Conservation (phyloP, 75 land plant species). For the Pseudotsuga menziesii region DNA sequence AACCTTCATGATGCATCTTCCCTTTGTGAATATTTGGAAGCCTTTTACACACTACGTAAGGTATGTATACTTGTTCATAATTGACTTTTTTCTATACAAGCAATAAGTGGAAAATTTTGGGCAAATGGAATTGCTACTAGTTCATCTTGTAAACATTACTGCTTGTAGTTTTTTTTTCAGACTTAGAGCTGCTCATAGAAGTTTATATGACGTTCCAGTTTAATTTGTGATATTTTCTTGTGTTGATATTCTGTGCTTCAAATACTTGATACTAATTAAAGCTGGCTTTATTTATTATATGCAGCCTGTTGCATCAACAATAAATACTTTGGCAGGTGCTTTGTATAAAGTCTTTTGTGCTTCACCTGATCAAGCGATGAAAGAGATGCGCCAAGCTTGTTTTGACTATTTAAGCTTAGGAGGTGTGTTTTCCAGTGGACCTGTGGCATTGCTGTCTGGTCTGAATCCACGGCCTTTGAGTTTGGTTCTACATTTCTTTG, state of each 20-base stretch:
- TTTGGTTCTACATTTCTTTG: constrained; percentile 86
- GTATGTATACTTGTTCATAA: constrained; percentile 16
- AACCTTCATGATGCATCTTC: constrained; percentile 59
- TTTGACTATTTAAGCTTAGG: constrained; percentile 92
- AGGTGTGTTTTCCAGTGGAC: constrained; percentile 76
- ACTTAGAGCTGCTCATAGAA: neutral
- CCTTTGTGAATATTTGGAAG: constrained; percentile 64
- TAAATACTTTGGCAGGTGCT: constrained; percentile 90
- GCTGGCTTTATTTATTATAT: constrained; percentile 38
- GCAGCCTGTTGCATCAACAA: constrained; percentile 94
- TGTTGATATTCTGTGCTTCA: neutral
- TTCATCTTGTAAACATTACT: constrained; percentile 3
- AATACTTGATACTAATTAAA: neutral
- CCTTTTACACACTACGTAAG: constrained; percentile 87
- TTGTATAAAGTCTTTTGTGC: constrained; percentile 84
- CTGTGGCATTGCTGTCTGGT: constrained; percentile 84
- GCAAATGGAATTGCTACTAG: neutral
- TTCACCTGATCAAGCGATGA: constrained; percentile 81
- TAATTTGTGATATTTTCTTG: neutral
- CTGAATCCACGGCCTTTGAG: constrained; percentile 88
- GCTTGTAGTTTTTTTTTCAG: neutral
- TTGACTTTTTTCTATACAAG: neutral
- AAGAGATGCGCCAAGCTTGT: constrained; percentile 93
- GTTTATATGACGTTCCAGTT: neutral
- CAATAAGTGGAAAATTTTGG: neutral